Base-by-base conservation (phyloP, 129 eudicot genomes). In the Flaveria linearis region DNA sequence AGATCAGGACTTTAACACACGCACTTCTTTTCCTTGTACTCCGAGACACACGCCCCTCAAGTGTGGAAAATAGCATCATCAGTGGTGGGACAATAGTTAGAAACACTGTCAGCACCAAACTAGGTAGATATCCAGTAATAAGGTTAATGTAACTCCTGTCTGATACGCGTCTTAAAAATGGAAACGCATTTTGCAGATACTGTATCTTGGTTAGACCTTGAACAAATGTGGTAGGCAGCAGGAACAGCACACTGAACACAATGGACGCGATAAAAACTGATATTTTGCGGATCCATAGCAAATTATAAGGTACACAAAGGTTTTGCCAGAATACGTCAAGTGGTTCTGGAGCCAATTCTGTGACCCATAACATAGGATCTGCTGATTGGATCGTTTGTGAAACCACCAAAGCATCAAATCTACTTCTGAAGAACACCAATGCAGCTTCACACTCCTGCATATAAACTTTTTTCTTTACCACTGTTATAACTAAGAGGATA, bases 371-470 rank as follows among this genome's bases (percentile, higher is more conserved):
- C 98, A 93, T 93, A 3, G 98, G 96, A 60, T 88, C 89, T 47
- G 90, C 71, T 33, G 91, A 82, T 74, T 93, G 97, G 74, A 88
- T 87, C 47, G 88, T 78, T 68, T 87, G 90, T 53, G 96, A 80
- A 77, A 91, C 97, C 80, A 91, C 88, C 64, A 91, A 60, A 62
- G 98, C 98, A 78, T 93, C 97, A 81, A 87, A 91, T 1, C 98
- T 91, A 42, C 91, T 88, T 82, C 86, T 88, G 85, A 93, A 93
- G 75, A 87, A 90, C 77, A 93, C 93, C 78, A 93, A 81, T 69
- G 96, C 98, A 68, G 98, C 88, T 81, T 90, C 91, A 80, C 91
- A 82, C 82, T 93, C 98, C 98, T 93, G 90, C 84, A 65, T 80
- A 2, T 15, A 63, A 61, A 60, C 7, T 56, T 18, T 56, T 3